These are phyloP conservation scores for Giardia muris DNA, from an alignment of 208 protist genomes.

Conservation along the genomic window DNA sequence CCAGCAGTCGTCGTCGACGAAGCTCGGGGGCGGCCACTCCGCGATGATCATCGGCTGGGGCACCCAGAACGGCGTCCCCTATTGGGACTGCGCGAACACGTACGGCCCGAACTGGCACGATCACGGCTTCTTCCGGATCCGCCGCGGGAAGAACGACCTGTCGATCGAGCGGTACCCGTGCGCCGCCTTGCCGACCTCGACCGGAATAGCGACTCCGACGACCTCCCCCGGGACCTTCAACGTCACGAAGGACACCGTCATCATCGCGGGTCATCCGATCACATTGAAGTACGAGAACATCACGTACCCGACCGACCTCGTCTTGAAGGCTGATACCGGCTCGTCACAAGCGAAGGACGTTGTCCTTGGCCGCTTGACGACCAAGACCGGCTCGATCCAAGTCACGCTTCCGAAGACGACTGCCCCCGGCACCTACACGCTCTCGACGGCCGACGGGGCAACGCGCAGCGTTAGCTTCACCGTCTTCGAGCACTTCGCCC, in stretches of 20 bases:
- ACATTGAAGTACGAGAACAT: background rate
- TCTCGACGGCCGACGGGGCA: background rate
- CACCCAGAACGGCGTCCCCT: background rate
- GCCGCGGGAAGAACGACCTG: background rate
- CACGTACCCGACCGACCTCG: background rate
- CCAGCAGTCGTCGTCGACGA: background rate
- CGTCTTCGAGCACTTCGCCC: background rate
- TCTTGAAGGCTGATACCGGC: background rate
- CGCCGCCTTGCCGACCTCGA: background rate
- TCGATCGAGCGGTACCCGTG: background rate
- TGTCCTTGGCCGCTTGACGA: background rate
- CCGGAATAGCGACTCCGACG: background rate
- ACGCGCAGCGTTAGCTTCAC: background rate
- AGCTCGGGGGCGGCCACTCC: background rate
- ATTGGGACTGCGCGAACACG: background rate
- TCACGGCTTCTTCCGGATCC: background rate
- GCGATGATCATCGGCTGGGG: conserved; percentile 12
- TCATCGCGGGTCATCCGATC: background rate
- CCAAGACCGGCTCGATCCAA: background rate
- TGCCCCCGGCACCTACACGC: background rate
- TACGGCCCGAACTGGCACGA: background rate
- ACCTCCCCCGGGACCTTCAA: background rate
- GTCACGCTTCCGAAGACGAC: background rate
- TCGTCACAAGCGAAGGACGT: too few species aligned
- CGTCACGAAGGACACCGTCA: background rate